phyloP scores from a whole-genome alignment of 768 basidiomycete genomes.

The Mycena olivaceomarginata region DNA sequence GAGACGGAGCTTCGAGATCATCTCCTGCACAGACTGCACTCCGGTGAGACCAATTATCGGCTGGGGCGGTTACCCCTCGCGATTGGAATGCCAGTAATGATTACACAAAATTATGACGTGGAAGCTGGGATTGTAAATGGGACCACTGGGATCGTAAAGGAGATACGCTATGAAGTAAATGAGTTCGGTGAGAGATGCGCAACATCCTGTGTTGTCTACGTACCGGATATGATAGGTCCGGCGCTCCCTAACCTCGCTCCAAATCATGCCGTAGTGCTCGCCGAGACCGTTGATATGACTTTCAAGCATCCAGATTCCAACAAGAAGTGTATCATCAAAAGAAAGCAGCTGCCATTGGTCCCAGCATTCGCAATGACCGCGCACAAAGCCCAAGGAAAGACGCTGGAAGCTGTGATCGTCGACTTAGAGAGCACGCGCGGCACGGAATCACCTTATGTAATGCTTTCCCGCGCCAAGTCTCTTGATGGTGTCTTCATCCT shows the following conservation, averaged over 20 bases:
- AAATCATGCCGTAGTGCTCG: slow-evolving; percentile 16
- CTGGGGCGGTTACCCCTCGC: slow-evolving; percentile 57
- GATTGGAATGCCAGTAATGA: slow-evolving; percentile 62
- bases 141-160: slow-evolving; percentile 14
- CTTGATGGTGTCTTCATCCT: no score
- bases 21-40: neutral
- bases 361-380: no score
- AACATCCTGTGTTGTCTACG: slow-evolving; percentile 15
- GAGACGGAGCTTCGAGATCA: slow-evolving; percentile 44
- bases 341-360: slow-evolving; percentile 14
- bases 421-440: no score
- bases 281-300: slow-evolving; percentile 24
- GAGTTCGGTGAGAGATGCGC: neutral
- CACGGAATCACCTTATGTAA: no score
- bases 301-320: slow-evolving; percentile 21
- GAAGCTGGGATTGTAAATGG: slow-evolving; percentile 48
- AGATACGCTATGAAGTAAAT: slow-evolving; percentile 3
- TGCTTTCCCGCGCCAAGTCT: no score
- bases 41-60: slow-evolving; percentile 11
- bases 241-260: slow-evolving; percentile 23
- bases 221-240: slow-evolving; percentile 23
- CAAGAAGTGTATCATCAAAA: slow-evolving; percentile 15
- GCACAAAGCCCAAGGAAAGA: no score
- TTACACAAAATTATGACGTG: slow-evolving; percentile 61
- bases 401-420: no score